Evolutionary conservation across 805 yeast species (phyloP).

Genomic region (Saturnispora quitensis): DNA sequence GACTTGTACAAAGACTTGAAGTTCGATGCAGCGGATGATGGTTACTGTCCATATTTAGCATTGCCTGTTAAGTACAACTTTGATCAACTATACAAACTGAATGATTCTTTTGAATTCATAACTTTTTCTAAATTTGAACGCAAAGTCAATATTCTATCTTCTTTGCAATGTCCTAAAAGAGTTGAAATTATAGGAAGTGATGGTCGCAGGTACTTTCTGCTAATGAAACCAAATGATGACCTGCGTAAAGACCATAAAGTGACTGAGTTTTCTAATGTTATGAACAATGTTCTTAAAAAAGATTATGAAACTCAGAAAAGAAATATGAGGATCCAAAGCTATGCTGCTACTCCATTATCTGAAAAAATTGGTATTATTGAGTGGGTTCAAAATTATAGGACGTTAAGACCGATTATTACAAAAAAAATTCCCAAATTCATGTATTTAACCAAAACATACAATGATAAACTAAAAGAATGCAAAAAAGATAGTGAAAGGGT

Average conservation of each 20-base stretch:
- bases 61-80: slow-evolving; percentile 69
- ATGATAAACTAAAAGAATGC: slow-evolving; percentile 19
- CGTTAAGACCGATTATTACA: slow-evolving; percentile 55
- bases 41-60: slow-evolving; percentile 38
- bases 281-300: slow-evolving; percentile 60
- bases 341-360: slow-evolving; percentile 80
- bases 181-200: slow-evolving; percentile 70
- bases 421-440: slow-evolving; percentile 6
- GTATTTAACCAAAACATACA: slow-evolving; percentile 18
- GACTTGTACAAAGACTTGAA: slow-evolving; percentile 33
- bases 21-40: slow-evolving; percentile 24
- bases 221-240: slow-evolving; percentile 85
- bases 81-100: slow-evolving; percentile 48
- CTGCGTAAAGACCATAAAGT: slow-evolving; percentile 91
- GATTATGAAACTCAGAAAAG: slow-evolving; percentile 70
- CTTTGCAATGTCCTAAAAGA: slow-evolving; percentile 82
- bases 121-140: slow-evolving; percentile 59
- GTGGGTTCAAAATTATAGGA: slow-evolving; percentile 69
- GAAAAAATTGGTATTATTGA: slow-evolving; percentile 88
- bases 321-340: slow-evolving; percentile 61
- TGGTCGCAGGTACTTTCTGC: slow-evolving; percentile 59
- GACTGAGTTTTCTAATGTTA: slow-evolving; percentile 82
- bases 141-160: slow-evolving; percentile 59
- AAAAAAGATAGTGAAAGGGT: slow-evolving; percentile 21
- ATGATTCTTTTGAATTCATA: slow-evolving; percentile 20